Evolutionary conservation across 1,284 basidiomycete species (phyloP).

Genomic region (Ceratobasidium sp.): DNA sequence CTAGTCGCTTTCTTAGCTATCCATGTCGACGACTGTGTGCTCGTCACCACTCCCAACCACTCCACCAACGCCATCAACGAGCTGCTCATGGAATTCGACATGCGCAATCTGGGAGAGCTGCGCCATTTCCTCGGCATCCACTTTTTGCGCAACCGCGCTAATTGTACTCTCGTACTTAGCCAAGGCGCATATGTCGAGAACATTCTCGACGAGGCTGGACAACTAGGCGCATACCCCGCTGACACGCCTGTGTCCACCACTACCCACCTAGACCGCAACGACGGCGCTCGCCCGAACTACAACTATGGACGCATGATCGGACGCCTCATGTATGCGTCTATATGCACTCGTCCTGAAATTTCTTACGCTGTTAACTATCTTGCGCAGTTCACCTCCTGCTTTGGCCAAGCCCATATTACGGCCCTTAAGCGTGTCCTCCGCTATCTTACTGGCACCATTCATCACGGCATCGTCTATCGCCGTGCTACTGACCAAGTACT

Average conservation of each 20-base stretch:
- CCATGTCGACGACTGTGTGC: slow-evolving; percentile 35
- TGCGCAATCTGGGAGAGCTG: slow-evolving; percentile 33
- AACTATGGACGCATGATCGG: neutral
- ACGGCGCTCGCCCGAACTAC: neutral
- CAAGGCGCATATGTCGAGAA: slow-evolving; percentile 26
- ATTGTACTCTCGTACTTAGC: neutral
- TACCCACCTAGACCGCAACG: neutral
- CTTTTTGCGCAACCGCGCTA: neutral
- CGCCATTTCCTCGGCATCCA: slow-evolving; percentile 39
- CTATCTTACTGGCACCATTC: slow-evolving; percentile 57
- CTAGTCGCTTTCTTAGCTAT: slow-evolving; percentile 3
- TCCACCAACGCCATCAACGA: neutral
- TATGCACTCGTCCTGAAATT: slow-evolving; percentile 51
- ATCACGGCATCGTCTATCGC: slow-evolving; percentile 2
- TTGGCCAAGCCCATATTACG: slow-evolving; percentile 57
- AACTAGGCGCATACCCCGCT: slow-evolving; percentile 4
- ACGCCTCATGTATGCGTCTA: neutral
- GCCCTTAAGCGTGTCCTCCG: slow-evolving; percentile 58
- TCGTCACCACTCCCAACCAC: slow-evolving; percentile 12
- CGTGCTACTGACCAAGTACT: too few relatives aligned
- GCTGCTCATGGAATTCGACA: slow-evolving; percentile 21
- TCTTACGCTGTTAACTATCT: slow-evolving; percentile 60
- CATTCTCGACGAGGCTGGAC: slow-evolving; percentile 11
- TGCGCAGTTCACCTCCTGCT: slow-evolving; percentile 58
- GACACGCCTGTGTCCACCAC: neutral